Base-by-base conservation (phyloP, 169 alveolate species). In the Plasmodium adleri region DNA sequence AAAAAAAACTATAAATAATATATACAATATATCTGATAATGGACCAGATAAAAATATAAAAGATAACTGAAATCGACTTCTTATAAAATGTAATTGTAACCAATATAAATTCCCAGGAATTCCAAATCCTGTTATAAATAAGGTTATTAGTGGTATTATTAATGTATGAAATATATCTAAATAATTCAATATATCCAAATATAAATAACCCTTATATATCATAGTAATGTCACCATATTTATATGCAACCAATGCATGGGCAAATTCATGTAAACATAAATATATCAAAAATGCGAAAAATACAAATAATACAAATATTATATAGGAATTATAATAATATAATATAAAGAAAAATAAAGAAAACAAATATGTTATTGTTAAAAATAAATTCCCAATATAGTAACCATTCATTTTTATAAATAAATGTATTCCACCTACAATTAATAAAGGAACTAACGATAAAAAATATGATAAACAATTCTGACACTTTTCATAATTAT, bases 61-160 rank as follows among this genome's bases (percentile, higher is more conserved):
- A 0, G 90, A 80, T 72, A 80, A 43, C 60, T 80, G 90, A 80
- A 68, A 80, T 80, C 74, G 68, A 62, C 83, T 80, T 80, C 72
- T 66, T 54, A 80, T 80, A 68, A 62, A 80, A 68, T 80, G 90
- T 52, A 80, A 50, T 56, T 80, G 90, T 3, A 80, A 32, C 90
- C 90, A 80, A 68, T 80, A 80, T 67, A 80, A 80, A 80, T 80
- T 80, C 39, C 90, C 90, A 47, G 90, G 90, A 54, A 80, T 12
- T 6, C 85, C 83, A 80, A 80, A 80, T 13, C 90, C 90, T 13
- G 90, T 80, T 68, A 49, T 68, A 54, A 80, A 49, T 60, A 80
- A 49, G 47, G 73, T 80, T 68, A 68, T 17, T 32, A 20, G 45
- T 43, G 90, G 90, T 67, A 80, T 80, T 26, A 80, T 32, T 47